Conservation (phyloP, 129 eudicot species). For the Chrysanthemum lavandulifolium region DNA sequence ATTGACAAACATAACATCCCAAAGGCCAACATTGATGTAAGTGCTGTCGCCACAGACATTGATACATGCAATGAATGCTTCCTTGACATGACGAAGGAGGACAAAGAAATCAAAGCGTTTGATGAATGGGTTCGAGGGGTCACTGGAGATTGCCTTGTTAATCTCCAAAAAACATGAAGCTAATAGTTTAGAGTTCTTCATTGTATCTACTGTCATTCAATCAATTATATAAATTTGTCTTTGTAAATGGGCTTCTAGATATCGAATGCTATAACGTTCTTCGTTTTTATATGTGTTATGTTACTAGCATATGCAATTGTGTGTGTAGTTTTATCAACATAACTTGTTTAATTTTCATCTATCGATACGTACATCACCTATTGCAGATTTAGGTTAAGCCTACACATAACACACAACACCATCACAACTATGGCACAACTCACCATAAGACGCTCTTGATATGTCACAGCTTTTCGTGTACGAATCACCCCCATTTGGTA, state of each 20-base stretch:
- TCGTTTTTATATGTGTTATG: neutral
- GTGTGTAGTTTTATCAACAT: too few species aligned
- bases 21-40: constrained; percentile 40
- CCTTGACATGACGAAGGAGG: constrained; percentile 30
- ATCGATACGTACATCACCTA: too few species aligned
- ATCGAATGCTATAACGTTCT: neutral
- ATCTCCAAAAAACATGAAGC: constrained; percentile 19
- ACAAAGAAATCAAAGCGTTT: constrained; percentile 36
- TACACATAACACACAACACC: too few species aligned
- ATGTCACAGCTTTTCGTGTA: too few species aligned
- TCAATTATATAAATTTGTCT: neutral
- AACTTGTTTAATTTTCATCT: too few species aligned
- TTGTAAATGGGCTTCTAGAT: neutral
- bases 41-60: constrained; percentile 28
- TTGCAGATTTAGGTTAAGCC: too few species aligned
- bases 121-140: constrained; percentile 45
- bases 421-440: too few species aligned
- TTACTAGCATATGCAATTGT: neutral
- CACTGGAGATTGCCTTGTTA: constrained; percentile 35
- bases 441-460: too few species aligned
- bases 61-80: constrained; percentile 42
- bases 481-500: too few species aligned
- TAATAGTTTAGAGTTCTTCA: constrained; percentile 9
- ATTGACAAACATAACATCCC: constrained; percentile 18
- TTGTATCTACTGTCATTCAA: neutral